phyloP scores from a whole-genome alignment of 1,139 yeast species.

The Lodderomyces theae region DNA sequence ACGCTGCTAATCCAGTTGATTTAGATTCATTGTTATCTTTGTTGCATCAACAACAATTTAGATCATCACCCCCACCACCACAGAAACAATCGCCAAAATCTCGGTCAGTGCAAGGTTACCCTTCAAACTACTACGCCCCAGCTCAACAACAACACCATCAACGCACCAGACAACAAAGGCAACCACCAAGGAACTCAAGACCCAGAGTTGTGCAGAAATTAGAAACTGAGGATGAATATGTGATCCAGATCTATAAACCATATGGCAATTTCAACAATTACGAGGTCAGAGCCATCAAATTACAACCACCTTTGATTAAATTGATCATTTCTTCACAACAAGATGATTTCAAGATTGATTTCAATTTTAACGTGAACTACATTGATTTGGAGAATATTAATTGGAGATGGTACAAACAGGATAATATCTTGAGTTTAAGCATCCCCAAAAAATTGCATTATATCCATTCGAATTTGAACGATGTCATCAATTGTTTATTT shows the following conservation, averaged over 20 bases:
- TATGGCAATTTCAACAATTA: conserved; percentile 37
- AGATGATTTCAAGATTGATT: conserved; percentile 35
- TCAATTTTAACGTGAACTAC: conserved; percentile 33
- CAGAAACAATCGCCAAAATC: conserved; percentile 6
- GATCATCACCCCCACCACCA: conserved; percentile 1
- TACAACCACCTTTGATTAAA: conserved; percentile 22
- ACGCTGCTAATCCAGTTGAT: conserved; percentile 6
- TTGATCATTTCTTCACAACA: conserved; percentile 26
- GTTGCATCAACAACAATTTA: conserved; percentile 11
- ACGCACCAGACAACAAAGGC: conserved; percentile 2
- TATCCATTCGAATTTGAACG: conserved; percentile 14
- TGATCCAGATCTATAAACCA: conserved; percentile 38
- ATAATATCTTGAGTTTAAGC: conserved; percentile 38
- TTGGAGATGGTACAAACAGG: conserved; percentile 34
- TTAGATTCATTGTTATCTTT: conserved; percentile 13
- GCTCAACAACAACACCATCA: conserved; percentile 4
- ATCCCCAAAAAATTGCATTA: conserved; percentile 33
- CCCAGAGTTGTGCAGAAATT: conserved; percentile 37
- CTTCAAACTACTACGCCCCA: not conserved
- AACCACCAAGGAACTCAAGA: conserved; percentile 16
- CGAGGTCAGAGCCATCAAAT: conserved; percentile 36
- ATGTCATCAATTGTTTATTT: conserved; percentile 13
- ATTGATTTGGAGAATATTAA: conserved; percentile 34
- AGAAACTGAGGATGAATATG: conserved; percentile 37
- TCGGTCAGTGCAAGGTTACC: not conserved